Evolutionary conservation across 2,329 filamentous ascomycete genomes (phyloP).

Genomic region (Clonostachys solani): DNA sequence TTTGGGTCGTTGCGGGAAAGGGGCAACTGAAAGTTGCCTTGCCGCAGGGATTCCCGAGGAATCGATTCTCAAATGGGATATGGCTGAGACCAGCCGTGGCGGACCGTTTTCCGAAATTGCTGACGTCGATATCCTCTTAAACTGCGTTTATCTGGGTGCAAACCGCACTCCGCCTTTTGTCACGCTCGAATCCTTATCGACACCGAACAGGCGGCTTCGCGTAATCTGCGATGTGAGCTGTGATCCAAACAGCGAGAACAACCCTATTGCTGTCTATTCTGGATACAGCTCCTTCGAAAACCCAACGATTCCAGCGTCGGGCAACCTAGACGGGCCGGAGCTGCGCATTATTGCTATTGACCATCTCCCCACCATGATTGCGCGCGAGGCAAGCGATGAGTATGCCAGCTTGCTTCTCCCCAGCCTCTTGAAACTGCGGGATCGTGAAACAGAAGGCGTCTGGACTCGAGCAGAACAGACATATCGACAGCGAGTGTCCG

Average conservation of each 20-base stretch:
- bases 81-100: conserved; percentile 68
- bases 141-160: conserved; percentile 75
- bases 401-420: conserved; percentile 76
- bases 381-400: conserved; percentile 77
- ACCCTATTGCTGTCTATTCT: conserved; percentile 69
- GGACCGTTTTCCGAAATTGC: conserved; percentile 75
- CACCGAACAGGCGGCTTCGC: conserved; percentile 62
- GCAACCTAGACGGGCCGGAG: conserved; percentile 39
- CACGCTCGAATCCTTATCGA: conserved; percentile 53
- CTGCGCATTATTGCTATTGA: conserved; percentile 81
- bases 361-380: conserved; percentile 73
- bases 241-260: conserved; percentile 66
- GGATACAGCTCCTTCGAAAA: conserved; percentile 78
- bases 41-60: conserved; percentile 1
- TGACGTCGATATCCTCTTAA: conserved; percentile 69
- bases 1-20: conserved; percentile 75
- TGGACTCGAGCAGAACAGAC: conserved; percentile 79
- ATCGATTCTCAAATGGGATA: conserved; percentile 62
- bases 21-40: conserved; percentile 41
- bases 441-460: conserved; percentile 64
- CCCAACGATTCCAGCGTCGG: conserved; percentile 60
- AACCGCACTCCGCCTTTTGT: conserved; percentile 68
- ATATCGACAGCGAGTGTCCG: conserved; percentile 51
- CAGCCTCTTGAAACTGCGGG: conserved; percentile 69
- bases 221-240: conserved; percentile 76